These are phyloP conservation scores for Dendrocalamus latiflorus DNA, from an alignment of 202 grass and related monocot genomes.

Conservation along the genomic window DNA sequence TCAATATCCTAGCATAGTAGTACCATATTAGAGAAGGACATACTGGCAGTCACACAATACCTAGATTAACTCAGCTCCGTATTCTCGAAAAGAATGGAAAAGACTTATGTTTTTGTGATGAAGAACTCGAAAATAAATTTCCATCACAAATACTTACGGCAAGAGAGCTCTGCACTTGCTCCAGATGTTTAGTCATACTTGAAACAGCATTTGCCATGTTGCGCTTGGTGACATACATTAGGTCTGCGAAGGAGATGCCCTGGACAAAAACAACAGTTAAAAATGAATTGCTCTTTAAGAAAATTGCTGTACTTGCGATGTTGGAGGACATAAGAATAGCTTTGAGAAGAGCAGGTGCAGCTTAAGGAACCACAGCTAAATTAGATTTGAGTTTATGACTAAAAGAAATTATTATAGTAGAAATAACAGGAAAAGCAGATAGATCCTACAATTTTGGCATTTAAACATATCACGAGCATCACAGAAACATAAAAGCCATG, in stretches of 20 bases:
- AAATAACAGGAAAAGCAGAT: neutral
- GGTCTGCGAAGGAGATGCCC: constrained; percentile 76
- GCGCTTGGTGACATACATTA: constrained; percentile 98
- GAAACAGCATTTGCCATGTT: constrained; percentile 92
- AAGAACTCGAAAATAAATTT: neutral
- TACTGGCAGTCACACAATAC: neutral
- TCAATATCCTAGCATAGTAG: too few species aligned
- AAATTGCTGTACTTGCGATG: neutral
- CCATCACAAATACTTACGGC: constrained; percentile 52
- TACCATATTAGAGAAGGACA: too few species aligned
- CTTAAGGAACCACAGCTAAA: neutral
- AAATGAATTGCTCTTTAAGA: constrained; percentile 8
- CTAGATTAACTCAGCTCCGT: neutral
- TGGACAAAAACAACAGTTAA: constrained; percentile 23
- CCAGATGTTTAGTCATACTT: constrained; percentile 88
- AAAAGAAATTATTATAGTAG: neutral
- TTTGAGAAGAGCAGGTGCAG: constrained; percentile 10
- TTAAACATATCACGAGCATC: constrained; percentile 1
- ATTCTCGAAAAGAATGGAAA: neutral
- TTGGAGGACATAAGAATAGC: neutral
- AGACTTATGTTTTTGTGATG: neutral
- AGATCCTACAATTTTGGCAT: constrained; percentile 17
- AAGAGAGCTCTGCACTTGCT: constrained; percentile 81
- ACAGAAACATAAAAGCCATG: constrained; percentile 22
- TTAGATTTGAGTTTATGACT: neutral